Evolutionary conservation across 192 early-diverging fungal species (phyloP).

Genomic region (Chytriomyces confervae): DNA sequence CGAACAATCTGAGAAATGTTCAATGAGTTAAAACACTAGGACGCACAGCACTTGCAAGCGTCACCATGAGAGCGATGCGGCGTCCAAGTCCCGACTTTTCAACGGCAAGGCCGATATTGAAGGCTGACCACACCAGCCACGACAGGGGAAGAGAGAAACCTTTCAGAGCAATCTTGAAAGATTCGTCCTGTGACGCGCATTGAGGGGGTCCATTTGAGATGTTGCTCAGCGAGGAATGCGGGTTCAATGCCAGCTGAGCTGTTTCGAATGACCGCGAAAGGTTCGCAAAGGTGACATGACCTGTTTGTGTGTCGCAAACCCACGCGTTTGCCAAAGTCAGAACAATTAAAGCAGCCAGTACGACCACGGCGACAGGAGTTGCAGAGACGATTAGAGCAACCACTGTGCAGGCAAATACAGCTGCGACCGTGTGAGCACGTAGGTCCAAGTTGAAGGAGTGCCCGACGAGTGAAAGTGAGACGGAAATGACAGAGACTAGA

Average conservation of each 20-base stretch:
- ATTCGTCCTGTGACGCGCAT: slow-evolving; percentile 61
- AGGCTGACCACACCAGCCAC: slow-evolving; percentile 77
- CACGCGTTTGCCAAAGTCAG: slow-evolving; percentile 67
- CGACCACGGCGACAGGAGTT: slow-evolving; percentile 44
- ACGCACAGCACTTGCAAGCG: slow-evolving; percentile 51
- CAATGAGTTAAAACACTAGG: slow-evolving; percentile 54
- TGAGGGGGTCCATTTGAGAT: slow-evolving; percentile 40
- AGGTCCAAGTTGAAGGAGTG: not conserved
- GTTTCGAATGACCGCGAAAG: not conserved
- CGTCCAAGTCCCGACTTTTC: slow-evolving; percentile 69
- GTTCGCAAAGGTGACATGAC: not conserved
- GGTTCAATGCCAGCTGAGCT: not conserved
- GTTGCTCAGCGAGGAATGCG: not conserved
- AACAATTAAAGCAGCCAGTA: slow-evolving; percentile 58
- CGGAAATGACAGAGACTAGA: too few relatives aligned
- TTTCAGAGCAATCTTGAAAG: slow-evolving; percentile 64
- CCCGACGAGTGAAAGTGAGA: too few relatives aligned
- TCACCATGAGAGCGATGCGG: slow-evolving; percentile 64
- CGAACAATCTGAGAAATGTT: slow-evolving; percentile 38
- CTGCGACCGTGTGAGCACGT: not conserved
- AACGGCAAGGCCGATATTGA: slow-evolving; percentile 67
- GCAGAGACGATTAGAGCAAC: not conserved
- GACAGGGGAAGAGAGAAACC: slow-evolving; percentile 69
- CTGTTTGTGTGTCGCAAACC: slow-evolving; percentile 59
- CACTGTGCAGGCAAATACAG: slow-evolving; percentile 5